A percentile compares a stretch with the other conserved stretches of the same genome.
Conservation (phyloP, 2,329 filamentous ascomycete species). For the Domatiomyces globalis region DNA sequence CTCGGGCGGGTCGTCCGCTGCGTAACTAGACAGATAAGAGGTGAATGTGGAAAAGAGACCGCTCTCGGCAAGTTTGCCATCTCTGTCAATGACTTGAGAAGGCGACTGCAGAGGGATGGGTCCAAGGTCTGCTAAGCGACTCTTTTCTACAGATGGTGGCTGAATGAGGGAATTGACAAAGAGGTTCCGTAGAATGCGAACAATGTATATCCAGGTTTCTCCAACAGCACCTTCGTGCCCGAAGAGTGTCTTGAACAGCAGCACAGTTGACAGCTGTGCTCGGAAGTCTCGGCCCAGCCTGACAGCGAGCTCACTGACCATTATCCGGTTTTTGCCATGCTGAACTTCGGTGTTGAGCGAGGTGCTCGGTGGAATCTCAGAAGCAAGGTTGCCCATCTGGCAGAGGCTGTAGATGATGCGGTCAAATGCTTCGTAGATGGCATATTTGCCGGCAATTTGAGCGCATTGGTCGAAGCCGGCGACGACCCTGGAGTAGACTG, state of each 20-base stretch:
- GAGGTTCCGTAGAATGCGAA: constrained; percentile 85
- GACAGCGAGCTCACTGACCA: constrained; percentile 96
- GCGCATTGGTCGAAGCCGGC: constrained; percentile 94
- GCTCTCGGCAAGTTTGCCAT: constrained; percentile 59
- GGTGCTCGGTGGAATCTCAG: constrained; percentile 63
- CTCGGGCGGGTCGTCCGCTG: constrained; percentile 92
- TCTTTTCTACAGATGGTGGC: constrained; percentile 44
- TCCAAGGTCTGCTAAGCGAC: constrained; percentile 41
- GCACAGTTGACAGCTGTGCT: constrained; percentile 81
- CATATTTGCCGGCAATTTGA: constrained; percentile 74
- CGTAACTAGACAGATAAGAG: constrained; percentile 96
- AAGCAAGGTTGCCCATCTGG: constrained; percentile 76
- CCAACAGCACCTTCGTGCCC: constrained; percentile 67
- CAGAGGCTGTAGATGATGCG: constrained; percentile 83
- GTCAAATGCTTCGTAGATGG: constrained; percentile 72
- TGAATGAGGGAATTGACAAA: constrained; percentile 84
- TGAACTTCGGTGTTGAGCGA: constrained; percentile 90
- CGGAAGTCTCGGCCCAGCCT: constrained; percentile 88
- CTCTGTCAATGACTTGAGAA: constrained; percentile 83
- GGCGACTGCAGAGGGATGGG: constrained; percentile 81
- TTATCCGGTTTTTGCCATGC: constrained; percentile 78
- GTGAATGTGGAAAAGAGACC: constrained; percentile 90
- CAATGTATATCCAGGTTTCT: constrained; percentile 48
- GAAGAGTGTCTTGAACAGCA: constrained; percentile 84
- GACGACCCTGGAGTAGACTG: constrained; percentile 85